These are phyloP conservation scores for Fraxinus xanthoxyloides DNA, from an alignment of 305 asterid genomes.

Conservation along the genomic window DNA sequence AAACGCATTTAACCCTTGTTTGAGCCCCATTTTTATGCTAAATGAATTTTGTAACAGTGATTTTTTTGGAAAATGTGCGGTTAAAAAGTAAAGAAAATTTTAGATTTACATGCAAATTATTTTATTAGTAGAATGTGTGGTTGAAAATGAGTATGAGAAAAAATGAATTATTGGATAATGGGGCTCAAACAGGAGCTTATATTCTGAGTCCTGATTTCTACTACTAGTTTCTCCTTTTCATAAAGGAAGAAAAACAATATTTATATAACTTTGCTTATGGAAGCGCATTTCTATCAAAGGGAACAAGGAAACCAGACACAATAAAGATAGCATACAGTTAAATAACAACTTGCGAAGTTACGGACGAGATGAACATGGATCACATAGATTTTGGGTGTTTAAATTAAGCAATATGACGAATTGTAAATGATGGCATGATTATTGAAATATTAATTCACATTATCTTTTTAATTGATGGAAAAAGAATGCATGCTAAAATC, in stretches of 20 bases:
- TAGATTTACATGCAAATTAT: background rate
- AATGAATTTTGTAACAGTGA: no score
- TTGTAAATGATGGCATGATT: background rate
- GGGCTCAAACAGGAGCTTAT: background rate
- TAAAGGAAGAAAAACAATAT: background rate
- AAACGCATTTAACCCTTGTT: background rate
- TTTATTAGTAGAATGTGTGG: no score
- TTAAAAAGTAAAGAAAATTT: no score
- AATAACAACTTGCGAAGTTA: background rate
- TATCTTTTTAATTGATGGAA: background rate
- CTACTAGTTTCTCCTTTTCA: background rate
- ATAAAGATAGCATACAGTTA: background rate
- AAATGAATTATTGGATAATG: no score
- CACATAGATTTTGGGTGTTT: background rate
- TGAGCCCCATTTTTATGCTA: background rate
- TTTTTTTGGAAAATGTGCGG: background rate
- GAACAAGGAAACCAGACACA: background rate
- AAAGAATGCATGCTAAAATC: background rate
- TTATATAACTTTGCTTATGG: background rate
- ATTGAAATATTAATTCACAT: background rate
- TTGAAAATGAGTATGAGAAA: no score
- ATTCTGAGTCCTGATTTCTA: slow-evolving; percentile 1
- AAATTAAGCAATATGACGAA: background rate
- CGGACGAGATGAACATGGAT: background rate
- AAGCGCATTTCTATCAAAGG: background rate